Conservation (phyloP, 345 rosid genomes). For the Arabis hirsuta region DNA sequence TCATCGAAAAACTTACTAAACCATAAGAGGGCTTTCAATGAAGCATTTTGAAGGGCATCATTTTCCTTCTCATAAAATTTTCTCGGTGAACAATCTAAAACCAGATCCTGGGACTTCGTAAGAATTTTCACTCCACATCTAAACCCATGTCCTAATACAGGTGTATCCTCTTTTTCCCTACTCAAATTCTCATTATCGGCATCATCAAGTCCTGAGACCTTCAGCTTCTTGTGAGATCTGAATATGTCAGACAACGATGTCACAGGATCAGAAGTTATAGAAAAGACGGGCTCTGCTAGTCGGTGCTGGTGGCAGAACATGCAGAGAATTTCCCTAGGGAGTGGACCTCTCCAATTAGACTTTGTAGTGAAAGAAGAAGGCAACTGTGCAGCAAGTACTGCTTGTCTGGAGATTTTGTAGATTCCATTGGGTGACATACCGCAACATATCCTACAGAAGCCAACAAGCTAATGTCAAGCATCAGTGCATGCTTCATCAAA, state of each 20-base stretch:
- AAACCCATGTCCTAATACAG: constrained; percentile 48
- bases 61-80: constrained; percentile 65
- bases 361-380: constrained; percentile 69
- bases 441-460: constrained; percentile 59
- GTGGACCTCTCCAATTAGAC: constrained; percentile 84
- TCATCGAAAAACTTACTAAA: constrained; percentile 64
- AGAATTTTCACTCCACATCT: constrained; percentile 71
- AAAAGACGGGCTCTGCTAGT: constrained; percentile 77
- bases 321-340: constrained; percentile 76
- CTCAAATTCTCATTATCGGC: constrained; percentile 23
- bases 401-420: constrained; percentile 81
- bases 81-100: constrained; percentile 68
- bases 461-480: constrained; percentile 22
- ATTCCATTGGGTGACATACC: constrained; percentile 78
- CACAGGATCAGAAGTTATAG: constrained; percentile 45
- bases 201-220: constrained; percentile 45
- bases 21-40: constrained; percentile 78
- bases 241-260: constrained; percentile 51
- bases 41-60: constrained; percentile 76
- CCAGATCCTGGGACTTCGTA: constrained; percentile 64
- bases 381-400: constrained; percentile 70
- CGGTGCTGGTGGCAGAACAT: constrained; percentile 84
- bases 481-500: constrained; percentile 1
- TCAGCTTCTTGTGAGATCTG: constrained; percentile 62
- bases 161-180: constrained; percentile 37